Percentiles rank a stretch among this genome's conserved stretches.
Conservation (phyloP, 768 basidiomycete genomes). For the Floccularia luteovirens region DNA sequence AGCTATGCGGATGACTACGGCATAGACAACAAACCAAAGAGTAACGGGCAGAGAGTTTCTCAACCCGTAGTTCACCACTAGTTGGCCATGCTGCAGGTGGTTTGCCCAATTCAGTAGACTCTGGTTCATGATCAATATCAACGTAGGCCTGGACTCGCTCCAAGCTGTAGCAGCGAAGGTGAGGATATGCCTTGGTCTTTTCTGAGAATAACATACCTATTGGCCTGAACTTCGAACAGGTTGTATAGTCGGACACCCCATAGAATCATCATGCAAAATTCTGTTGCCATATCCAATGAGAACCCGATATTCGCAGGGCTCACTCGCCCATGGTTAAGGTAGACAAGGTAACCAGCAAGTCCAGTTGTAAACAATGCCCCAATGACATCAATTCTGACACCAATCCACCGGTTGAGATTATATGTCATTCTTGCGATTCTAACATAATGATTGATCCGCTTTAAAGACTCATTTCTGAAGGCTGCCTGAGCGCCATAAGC, state of each 20-base stretch:
- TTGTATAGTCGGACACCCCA: conserved; percentile 2
- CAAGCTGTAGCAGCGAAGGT: conserved; percentile 13
- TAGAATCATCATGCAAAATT: conserved; percentile 4
- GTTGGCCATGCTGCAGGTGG: conserved; percentile 61
- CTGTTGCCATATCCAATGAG: conserved; percentile 48
- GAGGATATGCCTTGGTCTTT: neutral
- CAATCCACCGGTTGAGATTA: conserved; percentile 42
- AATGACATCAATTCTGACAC: conserved; percentile 49
- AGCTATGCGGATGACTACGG: neutral
- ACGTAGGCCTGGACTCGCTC: conserved; percentile 66
- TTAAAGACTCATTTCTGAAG: conserved; percentile 38
- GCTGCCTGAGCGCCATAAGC: conserved; percentile 56
- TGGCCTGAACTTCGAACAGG: conserved; percentile 2
- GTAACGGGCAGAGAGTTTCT: conserved; percentile 45
- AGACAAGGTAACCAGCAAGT: conserved; percentile 1
- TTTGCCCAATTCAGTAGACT: conserved; percentile 22
- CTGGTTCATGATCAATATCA: conserved; percentile 44
- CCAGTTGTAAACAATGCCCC: neutral
- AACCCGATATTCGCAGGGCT: conserved; percentile 42
- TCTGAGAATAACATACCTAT: neutral
- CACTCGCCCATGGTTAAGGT: conserved; percentile 13
- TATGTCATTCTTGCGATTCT: conserved; percentile 40
- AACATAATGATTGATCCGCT: conserved; percentile 47
- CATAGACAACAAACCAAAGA: conserved; percentile 20
- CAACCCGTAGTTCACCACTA: conserved; percentile 41